Percentiles rank a stretch among this genome's conserved stretches.
These are phyloP conservation scores for Cordia subcordata DNA, from an alignment of 257 asterid genomes.

Conservation along the genomic window DNA sequence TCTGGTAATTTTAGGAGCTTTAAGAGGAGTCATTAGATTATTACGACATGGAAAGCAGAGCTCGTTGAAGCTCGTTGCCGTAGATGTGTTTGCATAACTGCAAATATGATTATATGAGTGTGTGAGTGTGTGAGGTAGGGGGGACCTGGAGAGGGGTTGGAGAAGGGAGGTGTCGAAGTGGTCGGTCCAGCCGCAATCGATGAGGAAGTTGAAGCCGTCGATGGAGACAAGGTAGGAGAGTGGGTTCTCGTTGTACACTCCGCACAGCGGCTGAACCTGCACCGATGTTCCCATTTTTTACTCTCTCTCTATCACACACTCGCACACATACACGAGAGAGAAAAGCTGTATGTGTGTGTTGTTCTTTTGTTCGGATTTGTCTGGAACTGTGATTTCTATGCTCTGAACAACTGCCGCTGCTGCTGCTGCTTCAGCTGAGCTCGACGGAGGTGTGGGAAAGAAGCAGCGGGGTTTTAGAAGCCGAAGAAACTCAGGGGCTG, in stretches of 20 bases:
- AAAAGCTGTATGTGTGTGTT: too few relatives aligned
- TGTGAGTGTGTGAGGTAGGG: not conserved
- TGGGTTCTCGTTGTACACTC: conserved; percentile 90
- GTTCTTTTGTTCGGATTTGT: not conserved
- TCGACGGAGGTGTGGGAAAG: conserved; percentile 9
- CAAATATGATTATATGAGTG: too few relatives aligned
- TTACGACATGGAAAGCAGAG: too few relatives aligned
- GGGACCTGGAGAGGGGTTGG: conserved; percentile 83
- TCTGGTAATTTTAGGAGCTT: too few relatives aligned
- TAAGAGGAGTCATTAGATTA: too few relatives aligned
- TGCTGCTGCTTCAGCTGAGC: conserved; percentile 10
- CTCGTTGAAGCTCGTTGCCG: too few relatives aligned
- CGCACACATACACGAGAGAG: not conserved
- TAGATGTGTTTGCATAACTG: too few relatives aligned
- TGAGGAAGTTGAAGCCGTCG: conserved; percentile 83
- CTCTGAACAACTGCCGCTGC: not conserved
- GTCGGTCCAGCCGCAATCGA: conserved; percentile 99
- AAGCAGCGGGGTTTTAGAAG: conserved; percentile 13
- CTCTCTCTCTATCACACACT: not conserved
- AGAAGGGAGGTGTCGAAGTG: conserved; percentile 87
- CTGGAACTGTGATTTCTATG: not conserved
- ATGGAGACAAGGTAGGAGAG: conserved; percentile 83
- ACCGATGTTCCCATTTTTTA: conserved; percentile 87
- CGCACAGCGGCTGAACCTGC: conserved; percentile 92
- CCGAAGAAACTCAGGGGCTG: not conserved